Percentiles rank a stretch among this genome's conserved stretches.
Conservation (phyloP, 75 land plant species). For the Pinus albicaulis region DNA sequence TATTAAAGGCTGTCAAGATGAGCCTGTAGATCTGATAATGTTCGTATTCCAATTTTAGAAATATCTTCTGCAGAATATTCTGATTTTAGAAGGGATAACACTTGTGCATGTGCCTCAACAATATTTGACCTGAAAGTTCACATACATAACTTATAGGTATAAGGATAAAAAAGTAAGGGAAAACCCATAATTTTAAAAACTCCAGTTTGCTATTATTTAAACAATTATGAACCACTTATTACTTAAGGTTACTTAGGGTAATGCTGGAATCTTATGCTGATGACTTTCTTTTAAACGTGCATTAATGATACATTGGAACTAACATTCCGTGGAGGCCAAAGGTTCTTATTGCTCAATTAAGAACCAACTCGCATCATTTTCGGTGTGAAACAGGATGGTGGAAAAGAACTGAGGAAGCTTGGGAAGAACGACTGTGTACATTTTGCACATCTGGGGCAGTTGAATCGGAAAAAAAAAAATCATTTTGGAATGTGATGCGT, state of each 20-base stretch:
- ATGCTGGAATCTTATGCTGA: background rate
- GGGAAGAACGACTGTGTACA: too few species aligned
- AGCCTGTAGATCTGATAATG: constrained; percentile 62
- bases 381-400: too few species aligned
- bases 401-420: too few species aligned
- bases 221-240: background rate
- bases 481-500: too few species aligned
- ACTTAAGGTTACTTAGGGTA: background rate
- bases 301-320: too few species aligned
- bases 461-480: too few species aligned
- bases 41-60: constrained; percentile 41
- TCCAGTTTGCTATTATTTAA: background rate
- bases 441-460: too few species aligned
- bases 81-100: constrained; percentile 54
- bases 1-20: constrained; percentile 72
- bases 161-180: background rate
- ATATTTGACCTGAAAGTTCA: constrained; percentile 75
- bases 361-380: too few species aligned
- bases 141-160: background rate
- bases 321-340: too few species aligned
- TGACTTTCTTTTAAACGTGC: background rate
- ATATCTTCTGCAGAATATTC: constrained; percentile 84
- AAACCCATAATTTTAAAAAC: background rate
- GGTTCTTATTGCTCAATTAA: too few species aligned
- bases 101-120: constrained; percentile 88